These are phyloP conservation scores for Monosporascus sp. DNA, from an alignment of 2,329 filamentous ascomycete genomes.

Conservation along the genomic window DNA sequence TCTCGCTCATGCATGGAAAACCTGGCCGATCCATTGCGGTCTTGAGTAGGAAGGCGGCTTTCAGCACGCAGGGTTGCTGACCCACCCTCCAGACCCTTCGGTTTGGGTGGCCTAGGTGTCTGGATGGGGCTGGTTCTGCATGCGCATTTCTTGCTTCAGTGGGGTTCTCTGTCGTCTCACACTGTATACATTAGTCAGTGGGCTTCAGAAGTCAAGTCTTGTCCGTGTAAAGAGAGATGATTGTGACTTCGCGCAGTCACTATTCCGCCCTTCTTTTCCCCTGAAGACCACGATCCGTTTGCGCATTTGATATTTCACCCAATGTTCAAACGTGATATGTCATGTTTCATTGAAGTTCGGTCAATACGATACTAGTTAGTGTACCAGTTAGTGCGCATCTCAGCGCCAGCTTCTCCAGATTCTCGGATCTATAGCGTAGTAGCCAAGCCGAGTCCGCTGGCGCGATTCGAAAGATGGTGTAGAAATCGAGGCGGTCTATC, in stretches of 20 bases:
- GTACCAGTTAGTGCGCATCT: not conserved
- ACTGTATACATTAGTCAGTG: not conserved
- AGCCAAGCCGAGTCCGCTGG: not conserved
- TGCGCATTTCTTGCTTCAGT: not conserved
- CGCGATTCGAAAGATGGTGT: not conserved
- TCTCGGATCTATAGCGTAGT: not conserved
- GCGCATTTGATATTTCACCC: too few relatives aligned
- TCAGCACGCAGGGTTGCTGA: not conserved
- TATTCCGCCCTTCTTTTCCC: not conserved
- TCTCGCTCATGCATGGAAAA: not conserved
- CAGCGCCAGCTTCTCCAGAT: slow-evolving; percentile 1
- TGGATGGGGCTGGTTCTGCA: not conserved
- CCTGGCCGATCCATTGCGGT: not conserved
- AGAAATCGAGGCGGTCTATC: not conserved
- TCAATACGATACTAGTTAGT: not conserved
- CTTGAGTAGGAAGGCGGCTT: not conserved
- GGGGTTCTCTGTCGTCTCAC: not conserved
- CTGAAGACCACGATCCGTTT: not conserved
- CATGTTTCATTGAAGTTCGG: not conserved
- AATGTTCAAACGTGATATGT: not conserved
- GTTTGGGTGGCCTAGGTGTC: not conserved
- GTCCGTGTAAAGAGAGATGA: not conserved
- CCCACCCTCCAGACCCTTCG: not conserved
- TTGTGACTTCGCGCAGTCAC: too few relatives aligned
- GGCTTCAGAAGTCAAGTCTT: not conserved